Conservation (phyloP, 129 eudicot species). For the Solidago caesia region DNA sequence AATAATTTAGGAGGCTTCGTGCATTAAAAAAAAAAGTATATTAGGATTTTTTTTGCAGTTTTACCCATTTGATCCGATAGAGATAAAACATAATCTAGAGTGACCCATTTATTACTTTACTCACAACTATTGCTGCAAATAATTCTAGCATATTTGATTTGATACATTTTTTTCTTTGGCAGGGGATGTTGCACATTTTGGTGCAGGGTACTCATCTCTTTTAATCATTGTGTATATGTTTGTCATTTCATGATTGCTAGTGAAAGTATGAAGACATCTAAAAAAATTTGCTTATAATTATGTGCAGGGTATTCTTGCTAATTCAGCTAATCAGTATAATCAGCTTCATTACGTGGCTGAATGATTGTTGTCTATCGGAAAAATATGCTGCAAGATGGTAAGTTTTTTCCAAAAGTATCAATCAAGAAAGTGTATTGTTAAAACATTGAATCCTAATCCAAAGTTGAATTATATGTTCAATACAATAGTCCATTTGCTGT, state of each 20-base stretch:
- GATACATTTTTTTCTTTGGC: constrained; percentile 30
- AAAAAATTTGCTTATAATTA: constrained; percentile 1
- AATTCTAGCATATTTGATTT: constrained; percentile 6
- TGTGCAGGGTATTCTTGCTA: constrained; percentile 70
- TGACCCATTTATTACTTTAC: neutral
- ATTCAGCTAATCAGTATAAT: constrained; percentile 77
- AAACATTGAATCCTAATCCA: neutral
- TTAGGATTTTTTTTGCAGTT: neutral
- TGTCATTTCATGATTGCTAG: constrained; percentile 1
- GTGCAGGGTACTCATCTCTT: constrained; percentile 67
- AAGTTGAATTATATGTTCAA: neutral
- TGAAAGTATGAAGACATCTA: constrained; percentile 9
- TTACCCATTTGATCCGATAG: neutral
- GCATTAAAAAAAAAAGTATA: neutral
- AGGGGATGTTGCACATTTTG: constrained; percentile 88
- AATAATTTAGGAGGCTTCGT: neutral
- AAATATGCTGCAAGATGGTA: constrained; percentile 75
- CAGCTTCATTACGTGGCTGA: constrained; percentile 76
- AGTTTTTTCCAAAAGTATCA: neutral
- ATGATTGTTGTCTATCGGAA: constrained; percentile 66
- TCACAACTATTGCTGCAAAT: neutral
- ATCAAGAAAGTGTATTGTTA: neutral
- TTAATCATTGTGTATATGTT: neutral
- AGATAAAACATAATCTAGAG: neutral
- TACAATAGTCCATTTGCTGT: neutral